Evolutionary conservation across 208 protist genomes (phyloP), one percentile per base, ranked within the genome.

Genomic region (Novymonas esmeraldas): DNA sequence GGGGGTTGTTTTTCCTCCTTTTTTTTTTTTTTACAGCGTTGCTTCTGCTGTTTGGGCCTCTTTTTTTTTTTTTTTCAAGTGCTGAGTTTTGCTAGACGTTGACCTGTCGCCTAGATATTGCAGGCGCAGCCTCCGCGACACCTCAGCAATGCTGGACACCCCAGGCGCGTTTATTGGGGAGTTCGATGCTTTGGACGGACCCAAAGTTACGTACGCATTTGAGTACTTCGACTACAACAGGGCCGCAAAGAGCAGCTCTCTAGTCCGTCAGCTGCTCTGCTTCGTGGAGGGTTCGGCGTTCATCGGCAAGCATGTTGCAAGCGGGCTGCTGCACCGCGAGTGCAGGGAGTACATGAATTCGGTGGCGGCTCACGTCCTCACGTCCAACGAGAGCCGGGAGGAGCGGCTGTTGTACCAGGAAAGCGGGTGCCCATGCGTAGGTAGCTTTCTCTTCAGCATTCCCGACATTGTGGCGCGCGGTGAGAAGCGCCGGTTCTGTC

Each of bases 391-490:
- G 48, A 78, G 65, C 20, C 66, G 64, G 31, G 78, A 92, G 29
- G 84, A 90, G 58, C 84, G 73, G 33, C 62, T 89, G 16, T 48
- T 95, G 22, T 89, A 93, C 48, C 78, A 86, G 38, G 89, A 95
- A 54, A 59, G 57, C 10, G 81, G 79, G 9, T 80, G 69, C n/a
- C 85, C 87, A 18, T 74, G 73, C 45, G 76, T 85, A 7, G 87
- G 83, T 29, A 85, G 87, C 58, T 68, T 92, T 59, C 61, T 76
- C 18, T 95, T 95, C 69, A 87, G 74, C 50, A 69, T 95, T 24
- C 64, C 70, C n/a, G 90, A 95, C 73, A 93, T 95, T 57, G 61
- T 92, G 2, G 87, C 90, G 9, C 79, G 90, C 26, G 90, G 90
- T n/a, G 82, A 95, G 57, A 79, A 85, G 68, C 59, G 90, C 3